phyloP scores from a whole-genome alignment of 1,284 basidiomycete species.

The Ustilago nuda region DNA sequence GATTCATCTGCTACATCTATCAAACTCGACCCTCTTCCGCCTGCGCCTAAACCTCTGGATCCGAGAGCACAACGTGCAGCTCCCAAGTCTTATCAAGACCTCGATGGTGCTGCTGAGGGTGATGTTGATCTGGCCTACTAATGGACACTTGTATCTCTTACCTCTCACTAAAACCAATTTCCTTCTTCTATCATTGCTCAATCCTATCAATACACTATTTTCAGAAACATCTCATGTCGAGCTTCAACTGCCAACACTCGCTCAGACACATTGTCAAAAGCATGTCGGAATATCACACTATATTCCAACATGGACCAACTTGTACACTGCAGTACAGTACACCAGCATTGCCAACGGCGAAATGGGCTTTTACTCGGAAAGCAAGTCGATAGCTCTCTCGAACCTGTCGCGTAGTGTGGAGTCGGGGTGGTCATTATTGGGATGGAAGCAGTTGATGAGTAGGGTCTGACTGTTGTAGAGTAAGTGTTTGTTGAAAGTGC shows the following conservation, averaged over 20 bases:
- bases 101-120: slow-evolving; percentile 55
- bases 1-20: slow-evolving; percentile 17
- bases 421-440: neutral
- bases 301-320: too few relatives aligned
- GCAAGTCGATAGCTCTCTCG: slow-evolving; percentile 38
- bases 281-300: too few relatives aligned
- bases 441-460: slow-evolving; percentile 51
- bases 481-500: slow-evolving; percentile 53
- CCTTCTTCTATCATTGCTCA: neutral
- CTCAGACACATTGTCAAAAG: too few relatives aligned
- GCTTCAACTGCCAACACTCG: too few relatives aligned
- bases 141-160: neutral
- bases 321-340: too few relatives aligned
- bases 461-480: slow-evolving; percentile 55
- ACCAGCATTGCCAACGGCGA: too few relatives aligned
- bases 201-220: neutral
- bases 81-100: slow-evolving; percentile 57
- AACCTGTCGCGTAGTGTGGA: slow-evolving; percentile 13
- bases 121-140: slow-evolving; percentile 55
- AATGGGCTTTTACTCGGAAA: slow-evolving; percentile 24
- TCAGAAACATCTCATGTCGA: too few relatives aligned
- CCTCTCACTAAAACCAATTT: neutral
- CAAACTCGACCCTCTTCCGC: slow-evolving; percentile 38
- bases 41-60: slow-evolving; percentile 55
- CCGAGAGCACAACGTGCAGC: slow-evolving; percentile 39